Base-by-base conservation (phyloP, 495 filamentous ascomycete species). In the Lophiotrema nucula region DNA sequence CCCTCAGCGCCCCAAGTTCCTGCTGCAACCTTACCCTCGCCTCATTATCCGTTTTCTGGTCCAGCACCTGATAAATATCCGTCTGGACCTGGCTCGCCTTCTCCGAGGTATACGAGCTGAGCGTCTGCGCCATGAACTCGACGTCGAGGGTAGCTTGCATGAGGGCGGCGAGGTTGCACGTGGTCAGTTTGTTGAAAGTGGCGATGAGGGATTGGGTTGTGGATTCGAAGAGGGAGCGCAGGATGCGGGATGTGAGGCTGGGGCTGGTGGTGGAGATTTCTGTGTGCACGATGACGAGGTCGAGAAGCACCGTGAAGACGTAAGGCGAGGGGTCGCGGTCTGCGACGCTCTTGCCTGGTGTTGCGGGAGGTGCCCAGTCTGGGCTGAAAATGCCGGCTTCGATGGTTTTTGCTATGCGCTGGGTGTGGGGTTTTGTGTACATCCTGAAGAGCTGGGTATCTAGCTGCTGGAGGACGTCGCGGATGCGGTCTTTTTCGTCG, bases 61-160 rank as follows among this genome's bases (percentile, higher is more conserved):
- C 93, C 23, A 98, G 73, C 73, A 90, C 88, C 48, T 89, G 81
- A 70, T 98, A 98, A 50, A 97, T 88, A 73, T 88, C 79, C 61
- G 87, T 87, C 74, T 97, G 92, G 37, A 85, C 76, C 58, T 87
- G 79, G 13, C 81, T 83, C 16, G 89, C 89, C 47, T 85, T 79
- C n/a, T 95, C 86, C 12, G 88, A 91, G 1, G 89, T 91, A 67
- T 90, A 98, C 53, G 88, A 84, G 53, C 80, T 86, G 49, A 98
- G 74, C 11, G 92, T 96, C 76, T 97, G 95, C 4, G 90, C 89
- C 31, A 97, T 85, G 72, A 97, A 98, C 72, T 98, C 93, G 8
- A 95, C 91, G 57, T 98, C 93, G 4, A 98, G 79, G 0, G 95
- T 97, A 2, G 95, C 95, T 72, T 97, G 95, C 86, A 97, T 95